Conservation (phyloP, 805 yeast species). For the Wickerhamomyces alni region DNA sequence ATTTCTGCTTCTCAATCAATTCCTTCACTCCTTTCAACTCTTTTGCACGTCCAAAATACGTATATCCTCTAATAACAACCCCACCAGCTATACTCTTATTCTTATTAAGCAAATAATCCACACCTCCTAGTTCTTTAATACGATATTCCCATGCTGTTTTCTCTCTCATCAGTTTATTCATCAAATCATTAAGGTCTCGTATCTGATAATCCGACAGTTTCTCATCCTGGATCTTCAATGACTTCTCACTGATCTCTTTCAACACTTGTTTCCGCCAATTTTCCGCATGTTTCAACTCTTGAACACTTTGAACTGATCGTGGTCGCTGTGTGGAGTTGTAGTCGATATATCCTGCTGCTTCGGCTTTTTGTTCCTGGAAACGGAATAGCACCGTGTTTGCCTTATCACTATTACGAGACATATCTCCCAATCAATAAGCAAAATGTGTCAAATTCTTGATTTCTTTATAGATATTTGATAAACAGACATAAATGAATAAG, state of each 20-base stretch:
- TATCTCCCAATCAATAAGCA: constrained; percentile 25
- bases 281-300: constrained; percentile 57
- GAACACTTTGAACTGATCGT: constrained; percentile 45
- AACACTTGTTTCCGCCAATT: constrained; percentile 59
- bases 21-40: constrained; percentile 70
- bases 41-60: constrained; percentile 80
- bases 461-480: neutral
- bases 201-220: constrained; percentile 53
- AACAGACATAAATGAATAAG: too few species aligned
- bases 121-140: constrained; percentile 67
- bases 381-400: constrained; percentile 67
- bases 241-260: constrained; percentile 55
- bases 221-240: constrained; percentile 60
- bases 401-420: constrained; percentile 77
- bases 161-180: constrained; percentile 63
- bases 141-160: constrained; percentile 75
- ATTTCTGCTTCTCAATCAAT: constrained; percentile 31
- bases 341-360: constrained; percentile 52
- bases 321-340: constrained; percentile 57
- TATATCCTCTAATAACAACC: constrained; percentile 18
- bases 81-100: constrained; percentile 9
- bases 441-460: neutral
- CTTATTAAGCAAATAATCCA: constrained; percentile 41
- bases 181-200: constrained; percentile 66
- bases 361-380: constrained; percentile 56